Conservation (phyloP, 2,329 filamentous ascomycete species). For the Trichoderma sp. region DNA sequence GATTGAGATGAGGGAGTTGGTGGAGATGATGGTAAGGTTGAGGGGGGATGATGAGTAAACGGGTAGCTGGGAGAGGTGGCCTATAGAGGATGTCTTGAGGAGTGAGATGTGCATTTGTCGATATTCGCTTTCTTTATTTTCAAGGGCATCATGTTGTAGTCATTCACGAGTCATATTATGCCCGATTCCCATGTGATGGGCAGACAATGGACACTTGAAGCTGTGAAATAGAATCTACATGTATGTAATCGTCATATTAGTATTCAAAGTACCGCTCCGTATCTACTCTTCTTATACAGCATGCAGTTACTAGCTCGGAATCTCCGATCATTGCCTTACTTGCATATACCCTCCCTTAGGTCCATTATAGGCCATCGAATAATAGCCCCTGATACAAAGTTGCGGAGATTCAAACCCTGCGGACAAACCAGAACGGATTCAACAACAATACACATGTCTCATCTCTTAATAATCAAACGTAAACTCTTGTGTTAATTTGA, state of each 20-base stretch:
- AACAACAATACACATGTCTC: not conserved
- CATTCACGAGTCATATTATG: not conserved
- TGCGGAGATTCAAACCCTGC: not conserved
- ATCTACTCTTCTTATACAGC: not conserved
- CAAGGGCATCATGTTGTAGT: not conserved
- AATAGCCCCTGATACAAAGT: not conserved
- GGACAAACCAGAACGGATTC: not conserved
- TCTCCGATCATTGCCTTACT: not conserved
- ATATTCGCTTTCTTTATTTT: not conserved
- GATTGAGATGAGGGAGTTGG: constrained; percentile 24
- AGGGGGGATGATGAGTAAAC: not conserved
- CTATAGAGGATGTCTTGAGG: not conserved
- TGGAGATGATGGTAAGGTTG: constrained; percentile 12
- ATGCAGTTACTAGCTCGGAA: not conserved
- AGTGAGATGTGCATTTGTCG: not conserved
- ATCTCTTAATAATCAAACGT: too few relatives aligned
- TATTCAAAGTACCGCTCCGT: too few relatives aligned
- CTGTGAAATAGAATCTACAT: not conserved
- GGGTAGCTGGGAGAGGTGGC: not conserved
- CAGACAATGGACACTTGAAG: not conserved
- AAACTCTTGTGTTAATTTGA: too few relatives aligned
- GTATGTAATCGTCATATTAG: not conserved
- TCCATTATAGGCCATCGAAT: not conserved
- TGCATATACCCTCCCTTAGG: not conserved
- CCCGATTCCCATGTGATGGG: not conserved